phyloP scores from a whole-genome alignment of 805 yeast genomes.

The Kazachstania bromeliacearum region DNA sequence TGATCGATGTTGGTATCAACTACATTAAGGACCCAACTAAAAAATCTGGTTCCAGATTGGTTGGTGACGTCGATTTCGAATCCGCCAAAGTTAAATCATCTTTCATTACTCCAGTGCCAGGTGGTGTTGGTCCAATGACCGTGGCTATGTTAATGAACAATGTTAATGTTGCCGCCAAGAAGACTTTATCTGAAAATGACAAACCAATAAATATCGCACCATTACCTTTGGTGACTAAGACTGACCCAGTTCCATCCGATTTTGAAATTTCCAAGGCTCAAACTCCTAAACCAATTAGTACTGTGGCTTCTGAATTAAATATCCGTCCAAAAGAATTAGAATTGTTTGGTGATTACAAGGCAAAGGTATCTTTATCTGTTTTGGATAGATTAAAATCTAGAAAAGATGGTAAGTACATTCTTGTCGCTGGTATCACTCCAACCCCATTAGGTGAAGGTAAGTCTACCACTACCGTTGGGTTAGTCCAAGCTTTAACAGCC shows the following conservation, averaged over 20 bases:
- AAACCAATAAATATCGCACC: constrained; percentile 46
- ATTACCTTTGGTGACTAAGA: constrained; percentile 41
- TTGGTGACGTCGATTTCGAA: constrained; percentile 90
- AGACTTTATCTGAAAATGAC: constrained; percentile 33
- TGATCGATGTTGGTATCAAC: constrained; percentile 93
- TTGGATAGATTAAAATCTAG: constrained; percentile 55
- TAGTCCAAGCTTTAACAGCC: constrained; percentile 95
- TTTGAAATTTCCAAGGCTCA: constrained; percentile 84
- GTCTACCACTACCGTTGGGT: constrained; percentile 90
- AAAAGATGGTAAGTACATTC: constrained; percentile 74
- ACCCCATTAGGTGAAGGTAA: constrained; percentile 98
- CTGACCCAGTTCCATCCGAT: constrained; percentile 78
- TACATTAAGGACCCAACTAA: constrained; percentile 66
- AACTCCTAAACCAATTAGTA: constrained; percentile 70
- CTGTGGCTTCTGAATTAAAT: constrained; percentile 77
- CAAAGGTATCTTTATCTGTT: constrained; percentile 66
- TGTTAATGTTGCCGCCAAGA: constrained; percentile 69
- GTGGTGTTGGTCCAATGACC: constrained; percentile 99
- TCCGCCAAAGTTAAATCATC: constrained; percentile 52
- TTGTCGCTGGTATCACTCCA: constrained; percentile 96
- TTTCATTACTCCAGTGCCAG: constrained; percentile 91
- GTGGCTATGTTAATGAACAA: constrained; percentile 90
- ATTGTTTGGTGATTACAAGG: constrained; percentile 82
- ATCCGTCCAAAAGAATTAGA: constrained; percentile 70
- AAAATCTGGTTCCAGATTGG: constrained; percentile 72